phyloP scores from a whole-genome alignment of 2,329 filamentous ascomycete species.

The Teratosphaeria pseudoeucalypti region DNA sequence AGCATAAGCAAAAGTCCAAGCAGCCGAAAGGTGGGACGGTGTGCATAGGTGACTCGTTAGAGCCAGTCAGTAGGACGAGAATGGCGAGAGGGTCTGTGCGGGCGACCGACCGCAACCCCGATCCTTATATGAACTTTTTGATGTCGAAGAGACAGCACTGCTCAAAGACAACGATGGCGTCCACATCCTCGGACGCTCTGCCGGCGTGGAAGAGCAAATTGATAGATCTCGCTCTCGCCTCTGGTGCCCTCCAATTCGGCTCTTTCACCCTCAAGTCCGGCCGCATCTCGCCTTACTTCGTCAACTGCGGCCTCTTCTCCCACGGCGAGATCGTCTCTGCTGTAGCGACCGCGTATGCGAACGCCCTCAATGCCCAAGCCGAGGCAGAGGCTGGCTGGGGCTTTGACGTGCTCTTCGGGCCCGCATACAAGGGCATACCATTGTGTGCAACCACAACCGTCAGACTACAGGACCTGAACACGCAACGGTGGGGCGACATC shows the following conservation, averaged over 20 bases:
- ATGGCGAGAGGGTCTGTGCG: too few relatives aligned
- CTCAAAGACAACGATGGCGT: slow-evolving; percentile 2
- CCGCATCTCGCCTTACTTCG: slow-evolving; percentile 88
- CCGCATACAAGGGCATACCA: slow-evolving; percentile 95
- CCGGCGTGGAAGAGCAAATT: slow-evolving; percentile 61
- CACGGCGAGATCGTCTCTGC: slow-evolving; percentile 65
- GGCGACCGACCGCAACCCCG: too few relatives aligned
- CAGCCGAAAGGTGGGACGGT: too few relatives aligned
- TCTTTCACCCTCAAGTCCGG: slow-evolving; percentile 86
- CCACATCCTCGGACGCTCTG: slow-evolving; percentile 6
- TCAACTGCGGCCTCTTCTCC: slow-evolving; percentile 91
- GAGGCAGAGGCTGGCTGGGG: slow-evolving; percentile 36
- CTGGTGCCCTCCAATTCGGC: slow-evolving; percentile 68
- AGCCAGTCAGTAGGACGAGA: too few relatives aligned
- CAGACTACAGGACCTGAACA: slow-evolving; percentile 62
- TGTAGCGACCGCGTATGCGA: slow-evolving; percentile 72
- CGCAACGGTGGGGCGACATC: slow-evolving; percentile 53
- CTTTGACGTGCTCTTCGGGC: slow-evolving; percentile 83
- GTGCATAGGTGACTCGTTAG: too few relatives aligned
- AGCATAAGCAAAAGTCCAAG: too few relatives aligned
- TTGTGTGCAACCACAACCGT: slow-evolving; percentile 69
- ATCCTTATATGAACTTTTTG: neutral
- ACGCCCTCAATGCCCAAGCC: slow-evolving; percentile 41
- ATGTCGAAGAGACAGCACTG: neutral
- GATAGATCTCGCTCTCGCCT: slow-evolving; percentile 56